Evolutionary conservation across 78 protist genomes (phyloP).

Genomic region (Dictyostelium purpureum): DNA sequence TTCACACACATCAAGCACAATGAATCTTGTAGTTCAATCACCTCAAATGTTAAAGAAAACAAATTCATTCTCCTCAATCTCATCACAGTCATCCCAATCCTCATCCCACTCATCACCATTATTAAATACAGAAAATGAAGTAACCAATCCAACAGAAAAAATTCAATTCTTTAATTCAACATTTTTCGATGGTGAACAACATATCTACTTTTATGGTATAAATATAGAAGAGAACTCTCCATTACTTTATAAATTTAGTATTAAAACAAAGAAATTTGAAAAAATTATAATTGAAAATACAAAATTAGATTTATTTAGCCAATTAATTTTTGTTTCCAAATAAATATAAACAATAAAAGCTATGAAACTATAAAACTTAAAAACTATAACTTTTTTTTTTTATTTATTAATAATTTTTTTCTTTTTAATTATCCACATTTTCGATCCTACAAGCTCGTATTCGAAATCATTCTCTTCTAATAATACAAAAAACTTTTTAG

Average conservation of each 20-base stretch:
- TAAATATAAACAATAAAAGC: not conserved
- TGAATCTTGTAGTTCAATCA: not conserved
- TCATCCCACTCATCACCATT: not conserved
- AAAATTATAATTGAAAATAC: not conserved
- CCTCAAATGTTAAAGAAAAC: not conserved
- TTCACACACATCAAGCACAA: not conserved
- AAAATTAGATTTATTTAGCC: slow-evolving; percentile 24
- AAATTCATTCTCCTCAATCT: not conserved
- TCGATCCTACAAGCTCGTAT: slow-evolving; percentile 20
- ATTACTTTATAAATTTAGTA: slow-evolving; percentile 26
- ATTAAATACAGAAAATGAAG: not conserved
- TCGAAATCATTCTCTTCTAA: slow-evolving; percentile 36
- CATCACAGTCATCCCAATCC: not conserved
- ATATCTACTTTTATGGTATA: slow-evolving; percentile 36
- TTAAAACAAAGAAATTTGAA: slow-evolving; percentile 45
- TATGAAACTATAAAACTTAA: no score
- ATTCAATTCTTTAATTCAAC: slow-evolving; percentile 39
- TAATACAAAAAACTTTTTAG: slow-evolving; percentile 41
- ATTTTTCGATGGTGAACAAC: slow-evolving; percentile 56
- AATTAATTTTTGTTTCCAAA: slow-evolving; percentile 42
- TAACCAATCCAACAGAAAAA: not conserved
- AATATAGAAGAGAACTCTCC: slow-evolving; percentile 48
- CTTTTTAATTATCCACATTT: slow-evolving; percentile 36
- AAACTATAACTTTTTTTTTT: not conserved
- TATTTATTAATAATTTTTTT: not conserved